Base-by-base conservation (phyloP, 352 stramenopile species). In the Pythium brachiatum region DNA sequence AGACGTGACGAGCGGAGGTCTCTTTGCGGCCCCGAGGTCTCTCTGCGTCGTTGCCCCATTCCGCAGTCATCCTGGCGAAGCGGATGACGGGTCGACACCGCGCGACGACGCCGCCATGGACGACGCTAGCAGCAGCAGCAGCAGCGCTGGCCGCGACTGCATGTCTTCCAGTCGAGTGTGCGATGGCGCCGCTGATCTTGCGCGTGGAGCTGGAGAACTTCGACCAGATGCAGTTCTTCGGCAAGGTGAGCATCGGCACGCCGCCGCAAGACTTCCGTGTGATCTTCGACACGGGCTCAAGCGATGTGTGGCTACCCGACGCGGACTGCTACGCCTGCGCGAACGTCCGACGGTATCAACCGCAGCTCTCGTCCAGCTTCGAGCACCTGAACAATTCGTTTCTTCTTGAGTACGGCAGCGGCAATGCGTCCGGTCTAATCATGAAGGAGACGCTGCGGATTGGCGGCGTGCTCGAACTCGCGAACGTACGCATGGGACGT, bases 231-330 rank as follows among this genome's bases (percentile, higher is more conserved):
- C 83, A 92, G 62, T 92, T 90, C 76, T 86, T 75, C 64, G 83
- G 83, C 44, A 66, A 38, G 27, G 75, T 92, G 25, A 68, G 69
- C 51, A 68, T 92, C 18, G 83, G 83, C 41, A 76, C 83, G 27
- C 83, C 83, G 26, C 74, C 79, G 12, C 80, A 90, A 51, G 59
- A 71, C 13, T 89, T 92, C 57, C 72, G 73, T 36, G 79, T 92
- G 53, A 89, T 90, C 71, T 92, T 92, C 58, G 83, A 92, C 69
- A 92, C 83, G 9, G 83, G 83, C 27, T 90, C 81, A 1, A 88
- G 75, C 58, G 81, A 90, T 58, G 71, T 88, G 15, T 90, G 81
- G 81, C 56, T 90, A 3, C 76, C 79, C 2, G 74, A 75, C 15
- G 59, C 58, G 5, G 25, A 56, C 12, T 90, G 81, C 48, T 54